phyloP scores from a whole-genome alignment of 2,329 filamentous ascomycete genomes.

The Rachicladosporium sp. region DNA sequence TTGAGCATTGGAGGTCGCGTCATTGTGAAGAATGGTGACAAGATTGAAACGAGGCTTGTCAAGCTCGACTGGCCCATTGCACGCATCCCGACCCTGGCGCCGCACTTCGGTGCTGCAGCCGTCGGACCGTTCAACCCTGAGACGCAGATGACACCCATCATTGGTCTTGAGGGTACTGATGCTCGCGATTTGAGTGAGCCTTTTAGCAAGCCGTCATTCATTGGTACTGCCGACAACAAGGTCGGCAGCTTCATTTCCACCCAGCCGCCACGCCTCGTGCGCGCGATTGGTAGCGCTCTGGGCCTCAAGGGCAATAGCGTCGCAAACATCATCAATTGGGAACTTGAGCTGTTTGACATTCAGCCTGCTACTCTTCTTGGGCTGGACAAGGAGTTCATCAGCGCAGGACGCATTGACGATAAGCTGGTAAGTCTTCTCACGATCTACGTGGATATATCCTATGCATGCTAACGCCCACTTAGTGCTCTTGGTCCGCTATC shows the following conservation, averaged over 20 bases:
- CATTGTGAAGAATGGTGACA: constrained; percentile 66
- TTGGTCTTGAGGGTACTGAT: constrained; percentile 60
- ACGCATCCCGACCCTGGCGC: constrained; percentile 78
- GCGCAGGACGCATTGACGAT: constrained; percentile 89
- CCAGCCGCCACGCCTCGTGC: constrained; percentile 75
- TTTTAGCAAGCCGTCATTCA: constrained; percentile 23
- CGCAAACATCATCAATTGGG: constrained; percentile 83
- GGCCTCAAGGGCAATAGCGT: constrained; percentile 48
- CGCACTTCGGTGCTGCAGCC: constrained; percentile 73
- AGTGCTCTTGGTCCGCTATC: constrained; percentile 80
- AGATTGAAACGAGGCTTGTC: constrained; percentile 69
- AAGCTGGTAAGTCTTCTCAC: constrained; percentile 46
- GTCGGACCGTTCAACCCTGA: constrained; percentile 65
- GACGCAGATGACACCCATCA: constrained; percentile 87
- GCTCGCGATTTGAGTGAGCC: constrained; percentile 22
- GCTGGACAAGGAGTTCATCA: constrained; percentile 86
- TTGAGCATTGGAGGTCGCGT: constrained; percentile 83
- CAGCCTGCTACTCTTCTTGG: constrained; percentile 77
- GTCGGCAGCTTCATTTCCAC: constrained; percentile 63
- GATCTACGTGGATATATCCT: too few species aligned
- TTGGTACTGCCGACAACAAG: constrained; percentile 36
- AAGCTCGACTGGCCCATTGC: constrained; percentile 94
- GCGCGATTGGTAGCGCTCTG: constrained; percentile 68
- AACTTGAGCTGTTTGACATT: constrained; percentile 85
- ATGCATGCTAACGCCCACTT: too few species aligned